Evolutionary conservation across 257 asterid species (phyloP).

Genomic region (Echium plantagineum): DNA sequence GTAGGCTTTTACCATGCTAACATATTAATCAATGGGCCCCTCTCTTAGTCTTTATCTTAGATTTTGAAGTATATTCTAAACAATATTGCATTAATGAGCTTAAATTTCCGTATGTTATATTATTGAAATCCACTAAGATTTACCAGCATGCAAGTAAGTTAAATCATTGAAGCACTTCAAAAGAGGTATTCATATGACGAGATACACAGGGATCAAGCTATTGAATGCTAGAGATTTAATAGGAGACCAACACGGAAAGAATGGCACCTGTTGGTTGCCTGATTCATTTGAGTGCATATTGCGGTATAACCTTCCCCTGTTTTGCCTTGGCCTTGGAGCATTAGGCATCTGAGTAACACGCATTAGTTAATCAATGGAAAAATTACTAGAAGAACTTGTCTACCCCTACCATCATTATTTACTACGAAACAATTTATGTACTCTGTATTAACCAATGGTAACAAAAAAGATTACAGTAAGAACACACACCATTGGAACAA

Average conservation of each 20-base stretch:
- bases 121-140: no score
- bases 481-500: constrained; percentile 52
- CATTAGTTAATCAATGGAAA: neutral
- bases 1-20: no score
- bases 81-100: no score
- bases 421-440: neutral
- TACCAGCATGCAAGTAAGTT: no score
- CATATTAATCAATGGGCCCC: no score
- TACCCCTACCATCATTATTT: neutral
- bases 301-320: constrained; percentile 49
- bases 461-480: constrained; percentile 1
- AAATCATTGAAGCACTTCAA: no score
- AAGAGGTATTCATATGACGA: no score
- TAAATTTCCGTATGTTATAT: no score
- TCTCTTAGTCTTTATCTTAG: no score
- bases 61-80: no score
- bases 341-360: constrained; percentile 30
- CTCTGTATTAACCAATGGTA: neutral
- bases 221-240: no score
- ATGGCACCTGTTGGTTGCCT: constrained; percentile 40
- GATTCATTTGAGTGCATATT: constrained; percentile 32
- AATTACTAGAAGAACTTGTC: neutral
- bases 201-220: no score
- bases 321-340: constrained; percentile 48
- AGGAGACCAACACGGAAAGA: neutral